A percentile compares a stretch with the other conserved stretches of the same genome.
phyloP scores from a whole-genome alignment of 2,329 filamentous ascomycete species.

The Cladosporium phlei region DNA sequence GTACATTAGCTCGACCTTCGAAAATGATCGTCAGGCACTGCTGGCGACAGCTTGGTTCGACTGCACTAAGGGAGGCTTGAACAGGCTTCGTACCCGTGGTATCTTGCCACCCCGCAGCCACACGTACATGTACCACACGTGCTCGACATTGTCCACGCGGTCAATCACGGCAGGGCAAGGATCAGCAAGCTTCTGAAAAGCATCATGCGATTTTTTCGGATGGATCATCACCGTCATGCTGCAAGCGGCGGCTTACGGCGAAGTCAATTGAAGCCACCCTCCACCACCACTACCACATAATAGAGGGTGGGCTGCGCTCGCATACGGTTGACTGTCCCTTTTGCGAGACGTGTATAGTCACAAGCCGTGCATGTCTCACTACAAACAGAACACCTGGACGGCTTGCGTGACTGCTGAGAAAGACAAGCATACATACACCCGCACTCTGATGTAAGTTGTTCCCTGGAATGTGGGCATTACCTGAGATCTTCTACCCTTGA shows the following conservation, averaged over 20 bases:
- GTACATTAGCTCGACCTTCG: too few species aligned
- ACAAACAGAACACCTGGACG: not conserved
- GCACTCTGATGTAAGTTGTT: not conserved
- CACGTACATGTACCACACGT: not conserved
- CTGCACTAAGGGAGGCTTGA: slow-evolving; percentile 8
- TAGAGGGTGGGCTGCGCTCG: not conserved
- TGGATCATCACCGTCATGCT: not conserved
- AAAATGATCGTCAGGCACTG: slow-evolving; percentile 2
- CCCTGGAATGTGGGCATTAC: slow-evolving; percentile 1
- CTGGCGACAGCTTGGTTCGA: not conserved
- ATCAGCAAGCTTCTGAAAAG: not conserved
- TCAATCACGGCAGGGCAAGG: too few species aligned
- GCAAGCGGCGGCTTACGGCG: slow-evolving; percentile 8
- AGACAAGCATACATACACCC: not conserved
- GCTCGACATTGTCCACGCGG: not conserved
- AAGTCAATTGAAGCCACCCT: not conserved
- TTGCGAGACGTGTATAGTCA: not conserved
- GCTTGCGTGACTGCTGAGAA: slow-evolving; percentile 5
- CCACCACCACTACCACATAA: not conserved
- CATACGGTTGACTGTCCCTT: not conserved
- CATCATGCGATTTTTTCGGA: too few species aligned
- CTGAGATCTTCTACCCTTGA: not conserved
- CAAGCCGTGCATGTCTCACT: slow-evolving; percentile 4
- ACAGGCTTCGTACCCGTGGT: slow-evolving; percentile 5
- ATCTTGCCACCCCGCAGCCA: not conserved